phyloP scores from a whole-genome alignment of 1,284 basidiomycete species.

The Pascua guehoae region DNA sequence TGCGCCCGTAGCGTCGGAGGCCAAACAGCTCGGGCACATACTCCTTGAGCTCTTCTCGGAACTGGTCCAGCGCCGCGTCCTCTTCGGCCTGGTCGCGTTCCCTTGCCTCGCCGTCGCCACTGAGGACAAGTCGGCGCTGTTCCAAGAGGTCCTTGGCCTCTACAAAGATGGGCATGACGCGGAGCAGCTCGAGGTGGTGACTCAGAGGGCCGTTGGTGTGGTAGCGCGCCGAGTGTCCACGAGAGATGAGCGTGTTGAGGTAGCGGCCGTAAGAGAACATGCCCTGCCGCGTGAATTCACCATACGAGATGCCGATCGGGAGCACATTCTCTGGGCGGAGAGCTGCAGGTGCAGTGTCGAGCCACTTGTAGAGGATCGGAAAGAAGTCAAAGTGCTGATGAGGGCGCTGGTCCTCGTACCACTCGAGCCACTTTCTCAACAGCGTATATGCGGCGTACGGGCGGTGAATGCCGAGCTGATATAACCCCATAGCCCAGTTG shows the following conservation, averaged over 20 bases:
- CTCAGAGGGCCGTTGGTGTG: conserved; percentile 10
- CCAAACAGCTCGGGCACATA: conserved; percentile 46
- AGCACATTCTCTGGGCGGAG: conserved; percentile 59
- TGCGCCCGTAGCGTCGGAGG: conserved; percentile 25
- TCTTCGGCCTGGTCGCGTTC: conserved; percentile 33
- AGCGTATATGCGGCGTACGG: conserved; percentile 75
- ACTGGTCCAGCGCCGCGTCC: conserved; percentile 23
- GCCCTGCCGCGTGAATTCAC: conserved; percentile 68
- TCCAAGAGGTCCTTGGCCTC: conserved; percentile 38
- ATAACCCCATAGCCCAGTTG: conserved; percentile 78
- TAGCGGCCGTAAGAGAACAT: conserved; percentile 82
- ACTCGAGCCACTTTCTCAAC: conserved; percentile 65
- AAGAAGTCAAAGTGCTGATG: conserved; percentile 38
- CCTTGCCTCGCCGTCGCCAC: conserved; percentile 34
- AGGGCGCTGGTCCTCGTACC: conserved; percentile 26
- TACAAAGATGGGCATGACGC: conserved; percentile 44
- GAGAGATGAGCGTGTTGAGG: conserved; percentile 76
- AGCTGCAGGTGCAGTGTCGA: conserved; percentile 65
- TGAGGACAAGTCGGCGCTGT: conserved; percentile 39
- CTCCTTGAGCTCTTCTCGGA: conserved; percentile 37
- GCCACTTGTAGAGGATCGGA: conserved; percentile 69
- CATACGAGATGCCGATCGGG: conserved; percentile 68
- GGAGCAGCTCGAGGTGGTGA: conserved; percentile 40
- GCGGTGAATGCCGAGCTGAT: conserved; percentile 80
- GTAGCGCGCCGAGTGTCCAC: conserved; percentile 53